Evolutionary conservation across 768 basidiomycete genomes (phyloP).

Genomic region (Calocera viscosa): DNA sequence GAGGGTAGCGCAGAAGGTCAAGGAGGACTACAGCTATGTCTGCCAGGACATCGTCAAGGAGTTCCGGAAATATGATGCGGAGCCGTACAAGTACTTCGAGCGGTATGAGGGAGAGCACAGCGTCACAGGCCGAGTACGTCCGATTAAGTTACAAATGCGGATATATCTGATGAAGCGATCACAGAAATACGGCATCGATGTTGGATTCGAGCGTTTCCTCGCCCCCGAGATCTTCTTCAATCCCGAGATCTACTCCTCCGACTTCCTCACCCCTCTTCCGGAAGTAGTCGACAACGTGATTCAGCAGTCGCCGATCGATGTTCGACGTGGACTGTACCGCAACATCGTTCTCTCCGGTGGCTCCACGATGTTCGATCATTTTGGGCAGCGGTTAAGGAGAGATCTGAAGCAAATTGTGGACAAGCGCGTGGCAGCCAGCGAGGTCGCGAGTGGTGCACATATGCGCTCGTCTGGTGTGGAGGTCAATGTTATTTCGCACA

Average conservation of each 20-base stretch:
- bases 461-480: slow-evolving; percentile 92
- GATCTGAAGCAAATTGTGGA: slow-evolving; percentile 92
- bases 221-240: slow-evolving; percentile 99
- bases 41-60: slow-evolving; percentile 99
- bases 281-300: slow-evolving; percentile 95
- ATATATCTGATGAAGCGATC: not conserved
- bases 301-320: slow-evolving; percentile 91
- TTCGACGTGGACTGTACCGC: slow-evolving; percentile 89
- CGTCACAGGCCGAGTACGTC: slow-evolving; percentile 74
- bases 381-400: slow-evolving; percentile 90
- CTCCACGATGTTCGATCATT: slow-evolving; percentile 98
- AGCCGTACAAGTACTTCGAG: slow-evolving; percentile 90
- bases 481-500: slow-evolving; percentile 96
- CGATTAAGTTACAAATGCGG: not conserved
- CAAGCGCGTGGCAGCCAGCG: slow-evolving; percentile 69
- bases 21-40: slow-evolving; percentile 96
- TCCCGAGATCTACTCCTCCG: slow-evolving; percentile 94
- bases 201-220: slow-evolving; percentile 97
- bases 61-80: slow-evolving; percentile 94
- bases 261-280: slow-evolving; percentile 92
- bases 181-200: slow-evolving; percentile 86
- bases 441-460: slow-evolving; percentile 55
- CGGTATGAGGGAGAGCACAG: slow-evolving; percentile 87
- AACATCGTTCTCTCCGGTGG: slow-evolving; percentile 97
- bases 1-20: slow-evolving; percentile 81